Evolutionary conservation across 805 yeast species (phyloP), one percentile per base, ranked within the genome.

Genomic region (Kodamaea restingae): DNA sequence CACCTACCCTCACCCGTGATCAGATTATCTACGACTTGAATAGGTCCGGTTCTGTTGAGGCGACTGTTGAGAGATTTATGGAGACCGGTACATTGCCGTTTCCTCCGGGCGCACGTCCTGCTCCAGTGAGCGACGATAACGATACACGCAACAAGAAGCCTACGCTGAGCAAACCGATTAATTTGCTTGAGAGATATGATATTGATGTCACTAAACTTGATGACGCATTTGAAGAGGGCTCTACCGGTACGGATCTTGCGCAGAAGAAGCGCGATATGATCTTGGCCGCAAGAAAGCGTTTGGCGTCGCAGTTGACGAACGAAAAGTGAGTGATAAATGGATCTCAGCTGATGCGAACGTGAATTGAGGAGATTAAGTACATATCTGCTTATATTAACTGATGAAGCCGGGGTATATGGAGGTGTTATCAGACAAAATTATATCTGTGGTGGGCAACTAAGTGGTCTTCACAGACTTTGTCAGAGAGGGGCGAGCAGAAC

Each of bases 21-120:
- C 95, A 85, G 55, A 87, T 93, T 44, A 70, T 80, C 44, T 69
- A 71, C 45, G 95, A 84, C 56, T 71, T 93, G 45, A 79, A 81
- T 52, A 69, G 77, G 43, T 78, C 93, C 0, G 95, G 95, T 0
- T 80, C 84, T 6, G 90, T 90, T 1, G 90, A 87, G 57, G 74
- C 61, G 7, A 90, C 98, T 0, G 80, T 88, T 7, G 85, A 88
- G 37, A 72, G 80, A 32, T 80, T 75, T 46, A 68, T 91, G 55
- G 73, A 74, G 38, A 76, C 72, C 27, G 81, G 84, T 9, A 62
- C 64, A 11, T 70, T 83, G 37, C 86, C 88, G 14, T 64, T 59
- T 42, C 83, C 86, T 5, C 74, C 76, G 4, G 73, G 63, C 4
- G 56, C 36, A 8, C 20, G 38, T 11, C 25, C 36, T 2, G 31